Evolutionary conservation across 345 rosid species (phyloP).

Genomic region (Microthlaspi erraticum): DNA sequence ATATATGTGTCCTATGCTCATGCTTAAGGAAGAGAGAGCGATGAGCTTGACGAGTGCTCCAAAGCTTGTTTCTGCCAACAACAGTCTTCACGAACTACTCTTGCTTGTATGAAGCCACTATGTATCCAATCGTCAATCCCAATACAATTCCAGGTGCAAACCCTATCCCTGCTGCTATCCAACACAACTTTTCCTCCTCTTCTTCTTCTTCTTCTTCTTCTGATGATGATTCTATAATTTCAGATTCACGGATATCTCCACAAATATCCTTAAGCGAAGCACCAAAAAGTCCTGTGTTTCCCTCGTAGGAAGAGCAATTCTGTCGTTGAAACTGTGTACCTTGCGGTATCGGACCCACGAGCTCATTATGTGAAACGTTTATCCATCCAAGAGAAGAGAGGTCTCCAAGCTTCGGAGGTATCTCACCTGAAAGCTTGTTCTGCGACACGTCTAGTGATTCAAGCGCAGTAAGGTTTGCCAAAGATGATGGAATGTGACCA

Average conservation of each 20-base stretch:
- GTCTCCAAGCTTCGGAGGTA: neutral
- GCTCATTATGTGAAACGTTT: constrained; percentile 13
- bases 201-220: neutral
- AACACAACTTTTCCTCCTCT: neutral
- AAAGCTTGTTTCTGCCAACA: neutral
- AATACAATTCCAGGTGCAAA: constrained; percentile 5
- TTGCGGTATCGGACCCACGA: neutral
- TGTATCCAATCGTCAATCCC: constrained; percentile 8
- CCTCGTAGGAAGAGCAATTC: constrained; percentile 7
- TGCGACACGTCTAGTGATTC: constrained; percentile 12
- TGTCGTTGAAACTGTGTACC: constrained; percentile 21
- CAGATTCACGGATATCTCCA: neutral
- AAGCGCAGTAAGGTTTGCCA: neutral
- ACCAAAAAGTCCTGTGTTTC: neutral
- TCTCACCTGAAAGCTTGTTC: constrained; percentile 23
- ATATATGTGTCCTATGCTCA: no score
- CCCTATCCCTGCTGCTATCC: constrained; percentile 22
- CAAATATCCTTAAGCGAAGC: constrained; percentile 20
- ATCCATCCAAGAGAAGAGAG: constrained; percentile 6
- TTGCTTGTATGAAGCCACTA: neutral
- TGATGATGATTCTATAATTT: neutral
- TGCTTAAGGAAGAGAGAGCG: neutral
- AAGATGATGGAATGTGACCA: neutral
- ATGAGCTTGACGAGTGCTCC: neutral
- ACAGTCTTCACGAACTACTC: neutral